Evolutionary conservation across 1,139 yeast genomes (phyloP).

Genomic region (Zygotorulaspora mrakii): DNA sequence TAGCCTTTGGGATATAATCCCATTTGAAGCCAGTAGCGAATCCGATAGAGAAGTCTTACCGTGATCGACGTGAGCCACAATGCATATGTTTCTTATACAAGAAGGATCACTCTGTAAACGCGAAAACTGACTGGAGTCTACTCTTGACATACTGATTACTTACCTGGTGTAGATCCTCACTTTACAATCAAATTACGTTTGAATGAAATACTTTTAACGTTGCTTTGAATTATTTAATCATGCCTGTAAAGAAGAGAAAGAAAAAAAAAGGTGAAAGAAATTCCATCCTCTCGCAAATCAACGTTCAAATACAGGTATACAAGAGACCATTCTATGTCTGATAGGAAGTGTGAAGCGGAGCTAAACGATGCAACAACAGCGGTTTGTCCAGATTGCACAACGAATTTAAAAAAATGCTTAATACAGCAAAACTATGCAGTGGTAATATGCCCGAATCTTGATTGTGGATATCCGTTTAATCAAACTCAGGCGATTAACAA

Average conservation of each 20-base stretch:
- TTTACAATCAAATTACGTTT: too few relatives aligned
- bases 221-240: too few relatives aligned
- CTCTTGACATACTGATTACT: constrained; percentile 33
- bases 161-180: too few relatives aligned
- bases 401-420: constrained; percentile 33
- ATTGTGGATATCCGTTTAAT: constrained; percentile 40
- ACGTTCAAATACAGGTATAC: too few relatives aligned
- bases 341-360: too few relatives aligned
- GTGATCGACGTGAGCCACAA: constrained; percentile 97
- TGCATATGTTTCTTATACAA: constrained; percentile 82
- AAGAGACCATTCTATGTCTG: too few relatives aligned
- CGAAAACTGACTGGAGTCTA: constrained; percentile 59
- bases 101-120: constrained; percentile 66
- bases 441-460: constrained; percentile 34
- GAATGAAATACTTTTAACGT: not conserved
- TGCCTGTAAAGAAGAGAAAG: not conserved
- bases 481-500: constrained; percentile 34
- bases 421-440: constrained; percentile 38
- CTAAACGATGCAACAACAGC: too few relatives aligned
- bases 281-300: too few relatives aligned
- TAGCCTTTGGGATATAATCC: constrained; percentile 88
- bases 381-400: constrained; percentile 37
- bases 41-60: constrained; percentile 96
- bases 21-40: constrained; percentile 88
- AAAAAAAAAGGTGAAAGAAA: too few relatives aligned